Conservation (phyloP, 1,139 yeast species). For the Petasospora fabianii region DNA sequence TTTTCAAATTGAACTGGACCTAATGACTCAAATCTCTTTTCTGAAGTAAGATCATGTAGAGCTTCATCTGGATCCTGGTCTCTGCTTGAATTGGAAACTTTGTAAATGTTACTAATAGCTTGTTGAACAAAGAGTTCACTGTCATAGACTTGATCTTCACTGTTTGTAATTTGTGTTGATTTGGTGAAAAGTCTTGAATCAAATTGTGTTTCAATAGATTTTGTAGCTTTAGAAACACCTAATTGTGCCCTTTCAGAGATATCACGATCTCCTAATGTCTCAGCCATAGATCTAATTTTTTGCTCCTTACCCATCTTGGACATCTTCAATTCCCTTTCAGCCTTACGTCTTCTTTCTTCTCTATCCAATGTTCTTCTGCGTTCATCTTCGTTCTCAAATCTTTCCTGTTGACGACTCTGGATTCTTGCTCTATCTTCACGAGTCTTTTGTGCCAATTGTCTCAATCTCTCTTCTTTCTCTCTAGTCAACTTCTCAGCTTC, state of each 20-base stretch:
- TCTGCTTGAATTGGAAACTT: slow-evolving; percentile 29
- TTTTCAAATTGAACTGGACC: slow-evolving; percentile 55
- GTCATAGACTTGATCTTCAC: slow-evolving; percentile 52
- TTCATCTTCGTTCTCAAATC: slow-evolving; percentile 25
- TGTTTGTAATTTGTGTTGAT: slow-evolving; percentile 39
- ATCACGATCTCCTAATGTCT: slow-evolving; percentile 43
- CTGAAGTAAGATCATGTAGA: slow-evolving; percentile 30
- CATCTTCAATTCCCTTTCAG: slow-evolving; percentile 42
- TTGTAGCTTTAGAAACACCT: slow-evolving; percentile 44
- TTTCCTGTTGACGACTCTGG: slow-evolving; percentile 1
- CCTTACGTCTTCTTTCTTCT: slow-evolving; percentile 41
- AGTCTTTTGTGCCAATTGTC: slow-evolving; percentile 56
- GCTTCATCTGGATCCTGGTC: slow-evolving; percentile 31
- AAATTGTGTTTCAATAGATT: slow-evolving; percentile 39
- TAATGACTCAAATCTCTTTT: slow-evolving; percentile 34
- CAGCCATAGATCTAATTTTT: slow-evolving; percentile 40
- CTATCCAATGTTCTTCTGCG: slow-evolving; percentile 39
- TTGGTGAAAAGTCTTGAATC: slow-evolving; percentile 53
- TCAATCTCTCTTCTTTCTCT: slow-evolving; percentile 57
- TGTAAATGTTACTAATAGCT: slow-evolving; percentile 47
- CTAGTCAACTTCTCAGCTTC: slow-evolving; percentile 51
- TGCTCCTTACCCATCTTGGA: slow-evolving; percentile 45
- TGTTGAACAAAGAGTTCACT: slow-evolving; percentile 53
- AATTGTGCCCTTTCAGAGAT: slow-evolving; percentile 52
- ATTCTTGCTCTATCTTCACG: slow-evolving; percentile 32